Conservation (phyloP, 164 flowering plant genomes). For the Aristolochia californica region DNA sequence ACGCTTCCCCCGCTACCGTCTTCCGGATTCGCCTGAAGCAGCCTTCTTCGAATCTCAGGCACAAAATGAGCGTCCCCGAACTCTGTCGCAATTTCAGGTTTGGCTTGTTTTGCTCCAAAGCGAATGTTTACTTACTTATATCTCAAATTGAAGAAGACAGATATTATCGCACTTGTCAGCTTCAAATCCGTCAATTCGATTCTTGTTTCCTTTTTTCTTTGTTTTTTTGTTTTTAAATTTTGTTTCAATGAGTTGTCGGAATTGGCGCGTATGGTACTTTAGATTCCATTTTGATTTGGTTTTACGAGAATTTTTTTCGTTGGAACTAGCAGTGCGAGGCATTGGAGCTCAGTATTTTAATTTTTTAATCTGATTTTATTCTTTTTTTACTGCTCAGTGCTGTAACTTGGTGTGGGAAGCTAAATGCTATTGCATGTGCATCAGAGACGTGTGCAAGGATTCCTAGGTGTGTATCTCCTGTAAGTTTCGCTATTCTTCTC, state of each 20-base stretch:
- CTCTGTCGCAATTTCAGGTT: constrained; percentile 93
- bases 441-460: constrained; percentile 99
- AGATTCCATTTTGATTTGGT: neutral
- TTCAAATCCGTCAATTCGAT: neutral
- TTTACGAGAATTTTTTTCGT: neutral
- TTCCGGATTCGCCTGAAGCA: constrained; percentile 78
- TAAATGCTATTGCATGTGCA: constrained; percentile 94
- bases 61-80: constrained; percentile 97
- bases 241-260: neutral
- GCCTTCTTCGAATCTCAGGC: constrained; percentile 67
- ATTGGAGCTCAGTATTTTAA: neutral
- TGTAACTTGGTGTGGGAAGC: constrained; percentile 91
- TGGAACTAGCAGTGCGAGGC: too few relatives aligned
- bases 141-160: neutral
- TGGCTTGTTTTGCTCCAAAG: neutral
- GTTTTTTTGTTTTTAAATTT: neutral
- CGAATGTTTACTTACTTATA: neutral
- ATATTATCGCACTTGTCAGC: neutral
- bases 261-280: neutral
- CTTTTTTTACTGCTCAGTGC: constrained; percentile 44
- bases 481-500: neutral
- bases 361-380: neutral
- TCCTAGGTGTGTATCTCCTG: constrained; percentile 58
- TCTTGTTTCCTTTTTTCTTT: neutral
- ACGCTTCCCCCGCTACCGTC: constrained; percentile 55